Percentiles rank a stretch among this genome's conserved stretches.
phyloP scores from a whole-genome alignment of 1,284 basidiomycete species.

The Cryptococcus deneoformans region DNA sequence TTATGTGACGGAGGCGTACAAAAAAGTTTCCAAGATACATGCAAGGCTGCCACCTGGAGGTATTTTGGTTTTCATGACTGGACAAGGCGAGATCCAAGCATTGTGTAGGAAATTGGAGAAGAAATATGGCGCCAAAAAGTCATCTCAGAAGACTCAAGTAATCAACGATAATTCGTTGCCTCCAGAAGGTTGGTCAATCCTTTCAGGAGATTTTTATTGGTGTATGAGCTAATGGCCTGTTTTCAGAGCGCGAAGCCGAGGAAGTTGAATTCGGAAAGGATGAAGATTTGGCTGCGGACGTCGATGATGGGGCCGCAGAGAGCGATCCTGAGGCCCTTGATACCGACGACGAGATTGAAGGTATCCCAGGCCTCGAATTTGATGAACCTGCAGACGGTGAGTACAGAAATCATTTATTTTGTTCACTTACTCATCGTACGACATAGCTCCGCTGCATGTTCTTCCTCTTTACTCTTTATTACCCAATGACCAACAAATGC shows the following conservation, averaged over 20 bases:
- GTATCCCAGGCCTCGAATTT: slow-evolving; percentile 36
- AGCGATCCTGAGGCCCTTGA: slow-evolving; percentile 50
- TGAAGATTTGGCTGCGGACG: slow-evolving; percentile 52
- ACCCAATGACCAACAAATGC: slow-evolving; percentile 69
- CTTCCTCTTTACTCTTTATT: slow-evolving; percentile 71
- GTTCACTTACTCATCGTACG: slow-evolving; percentile 3
- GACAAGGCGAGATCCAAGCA: slow-evolving; percentile 70
- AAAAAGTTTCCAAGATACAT: slow-evolving; percentile 81
- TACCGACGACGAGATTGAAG: slow-evolving; percentile 50
- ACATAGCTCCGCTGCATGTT: slow-evolving; percentile 63
- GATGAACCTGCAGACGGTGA: slow-evolving; percentile 50
- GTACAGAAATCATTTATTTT: slow-evolving; percentile 1
- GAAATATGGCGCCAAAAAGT: slow-evolving; percentile 59
- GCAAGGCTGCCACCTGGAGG: slow-evolving; percentile 67
- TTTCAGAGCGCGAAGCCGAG: slow-evolving; percentile 46
- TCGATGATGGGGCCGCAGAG: slow-evolving; percentile 50
- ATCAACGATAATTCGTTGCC: slow-evolving; percentile 9
- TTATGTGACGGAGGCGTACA: slow-evolving; percentile 86
- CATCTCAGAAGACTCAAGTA: slow-evolving; percentile 4
- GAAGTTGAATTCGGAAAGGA: slow-evolving; percentile 49
- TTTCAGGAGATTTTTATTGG: slow-evolving; percentile 34
- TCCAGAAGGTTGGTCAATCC: slow-evolving; percentile 38
- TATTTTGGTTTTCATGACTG: slow-evolving; percentile 70
- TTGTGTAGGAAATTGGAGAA: slow-evolving; percentile 70
- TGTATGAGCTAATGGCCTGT: slow-evolving; percentile 55